A percentile compares a stretch with the other conserved stretches of the same genome.
Evolutionary conservation across 495 filamentous ascomycete species (phyloP).

Genomic region (Amorphotheca resinae): DNA sequence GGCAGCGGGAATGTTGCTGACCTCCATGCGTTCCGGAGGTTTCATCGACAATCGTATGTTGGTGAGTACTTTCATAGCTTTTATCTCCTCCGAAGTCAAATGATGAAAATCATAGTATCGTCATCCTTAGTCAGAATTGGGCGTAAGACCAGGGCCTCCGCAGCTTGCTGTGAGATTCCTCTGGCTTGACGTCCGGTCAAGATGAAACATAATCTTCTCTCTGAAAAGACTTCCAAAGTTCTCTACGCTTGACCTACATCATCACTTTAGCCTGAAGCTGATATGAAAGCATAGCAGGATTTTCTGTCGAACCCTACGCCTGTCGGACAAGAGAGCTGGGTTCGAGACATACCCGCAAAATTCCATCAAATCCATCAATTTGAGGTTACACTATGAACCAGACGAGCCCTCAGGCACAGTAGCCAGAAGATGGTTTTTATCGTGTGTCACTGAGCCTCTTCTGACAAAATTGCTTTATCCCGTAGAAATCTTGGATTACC

Average conservation of each 20-base stretch:
- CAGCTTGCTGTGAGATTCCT: conserved; percentile 14
- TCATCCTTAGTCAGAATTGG: conserved; percentile 54
- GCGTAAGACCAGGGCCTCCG: conserved; percentile 11
- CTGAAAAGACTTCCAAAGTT: conserved; percentile 27
- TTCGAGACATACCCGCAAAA: too few species aligned
- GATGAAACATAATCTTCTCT: conserved; percentile 55
- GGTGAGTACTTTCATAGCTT: conserved; percentile 5
- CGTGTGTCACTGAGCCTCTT: too few species aligned
- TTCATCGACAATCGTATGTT: too few species aligned
- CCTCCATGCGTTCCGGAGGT: too few species aligned
- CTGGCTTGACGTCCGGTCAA: conserved; percentile 18
- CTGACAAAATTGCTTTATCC: too few species aligned
- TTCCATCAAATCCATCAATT: too few species aligned
- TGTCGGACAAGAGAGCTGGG: too few species aligned
- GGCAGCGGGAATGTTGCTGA: too few species aligned
- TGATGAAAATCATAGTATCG: conserved; percentile 54
- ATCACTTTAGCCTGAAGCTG: not conserved
- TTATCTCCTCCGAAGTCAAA: conserved; percentile 10
- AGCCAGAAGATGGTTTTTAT: too few species aligned
- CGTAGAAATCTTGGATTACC: too few species aligned
- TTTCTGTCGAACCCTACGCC: not conserved
- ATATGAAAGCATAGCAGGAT: conserved; percentile 1
- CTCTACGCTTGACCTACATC: not conserved
- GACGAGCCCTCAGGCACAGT: too few species aligned
- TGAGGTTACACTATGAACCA: too few species aligned